Evolutionary conservation across 2,329 filamentous ascomycete genomes (phyloP), one percentile per base, ranked within the genome.

Genomic region (Pseudodiploospora longispora): DNA sequence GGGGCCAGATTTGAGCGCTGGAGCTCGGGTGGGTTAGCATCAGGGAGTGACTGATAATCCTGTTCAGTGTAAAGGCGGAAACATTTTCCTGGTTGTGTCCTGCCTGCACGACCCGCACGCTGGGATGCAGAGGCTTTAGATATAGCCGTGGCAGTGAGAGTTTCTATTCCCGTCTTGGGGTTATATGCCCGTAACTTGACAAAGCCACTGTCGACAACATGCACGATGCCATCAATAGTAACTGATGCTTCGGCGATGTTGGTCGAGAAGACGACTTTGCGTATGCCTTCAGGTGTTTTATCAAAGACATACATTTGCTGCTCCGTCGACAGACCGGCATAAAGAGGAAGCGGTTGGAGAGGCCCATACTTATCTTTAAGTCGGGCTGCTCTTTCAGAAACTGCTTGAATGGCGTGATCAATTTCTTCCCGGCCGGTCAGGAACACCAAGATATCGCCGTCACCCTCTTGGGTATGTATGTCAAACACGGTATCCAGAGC

Each of bases 221-320:
- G 95, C 43, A 89, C 82, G 48, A 97, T 90, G 3, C 88, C 89
- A 42, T 93, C 83, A 44, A 97, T 94, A 10, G 93, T 97, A 36
- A 98, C 85, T 2, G 88, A 95, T 4, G 93, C 91, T 69, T 98
- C 93, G 9, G 93, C 89, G 51, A 97, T 96, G 60, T 97, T 97
- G 47, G 93, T 97, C 4, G 87, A 85, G 52, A 96, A 83, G 32
- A 98, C 86, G 34, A 96, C 85, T 60, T 97, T 97, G 36, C 93
- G 78, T 1, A 83, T 90, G 47, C 90, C 83, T 48, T 87, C 82
- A 0, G 87, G 81, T 2, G 89, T 71, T 43, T 85, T 81, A 55
- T 95, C 88, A 59, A 97, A 97, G 35, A 97, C 85, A 52, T 90
- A 90, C 80, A 95, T 91, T 59, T 97, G 93, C 57, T 96, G 83